phyloP scores from a whole-genome alignment of 2,329 filamentous ascomycete genomes.

The Thelonectria rubi region DNA sequence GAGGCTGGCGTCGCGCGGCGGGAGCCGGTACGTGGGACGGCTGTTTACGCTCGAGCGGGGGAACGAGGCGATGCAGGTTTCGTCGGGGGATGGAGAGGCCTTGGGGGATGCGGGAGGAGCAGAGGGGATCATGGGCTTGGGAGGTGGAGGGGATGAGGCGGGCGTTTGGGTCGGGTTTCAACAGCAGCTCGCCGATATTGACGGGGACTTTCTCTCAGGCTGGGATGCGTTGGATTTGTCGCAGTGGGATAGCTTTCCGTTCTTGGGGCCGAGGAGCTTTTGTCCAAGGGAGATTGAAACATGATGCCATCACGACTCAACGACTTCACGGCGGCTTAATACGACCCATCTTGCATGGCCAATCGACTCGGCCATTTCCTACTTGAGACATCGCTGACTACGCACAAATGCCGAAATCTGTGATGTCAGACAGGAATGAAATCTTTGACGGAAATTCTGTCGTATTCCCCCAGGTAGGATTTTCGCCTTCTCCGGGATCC shows the following conservation, averaged over 20 bases:
- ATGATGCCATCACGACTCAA: background rate
- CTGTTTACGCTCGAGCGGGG: slow-evolving; percentile 32
- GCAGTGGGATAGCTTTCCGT: slow-evolving; percentile 40
- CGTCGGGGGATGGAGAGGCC: background rate
- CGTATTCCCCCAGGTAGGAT: too few relatives aligned
- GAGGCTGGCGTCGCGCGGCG: slow-evolving; percentile 28
- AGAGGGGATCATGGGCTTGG: background rate
- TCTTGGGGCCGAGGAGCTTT: slow-evolving; percentile 24
- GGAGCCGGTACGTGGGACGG: slow-evolving; percentile 38
- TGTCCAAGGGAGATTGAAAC: slow-evolving; percentile 14
- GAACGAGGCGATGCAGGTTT: background rate
- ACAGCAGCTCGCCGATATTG: slow-evolving; percentile 17
- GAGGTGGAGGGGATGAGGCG: background rate
- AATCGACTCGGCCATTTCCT: too few relatives aligned
- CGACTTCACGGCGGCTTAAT: too few relatives aligned
- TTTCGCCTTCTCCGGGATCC: slow-evolving; percentile 6
- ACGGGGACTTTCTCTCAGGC: slow-evolving; percentile 36
- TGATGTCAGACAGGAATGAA: background rate
- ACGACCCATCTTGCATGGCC: too few relatives aligned
- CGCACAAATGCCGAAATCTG: too few relatives aligned
- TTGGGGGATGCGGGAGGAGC: background rate
- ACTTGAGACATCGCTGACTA: too few relatives aligned
- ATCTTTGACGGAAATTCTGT: background rate
- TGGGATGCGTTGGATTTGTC: slow-evolving; percentile 41
- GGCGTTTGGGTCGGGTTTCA: slow-evolving; percentile 16